Evolutionary conservation across 73 alveolate genomes (phyloP), one percentile per base, ranked within the genome.

Genomic region (Symbiodinium natans): DNA sequence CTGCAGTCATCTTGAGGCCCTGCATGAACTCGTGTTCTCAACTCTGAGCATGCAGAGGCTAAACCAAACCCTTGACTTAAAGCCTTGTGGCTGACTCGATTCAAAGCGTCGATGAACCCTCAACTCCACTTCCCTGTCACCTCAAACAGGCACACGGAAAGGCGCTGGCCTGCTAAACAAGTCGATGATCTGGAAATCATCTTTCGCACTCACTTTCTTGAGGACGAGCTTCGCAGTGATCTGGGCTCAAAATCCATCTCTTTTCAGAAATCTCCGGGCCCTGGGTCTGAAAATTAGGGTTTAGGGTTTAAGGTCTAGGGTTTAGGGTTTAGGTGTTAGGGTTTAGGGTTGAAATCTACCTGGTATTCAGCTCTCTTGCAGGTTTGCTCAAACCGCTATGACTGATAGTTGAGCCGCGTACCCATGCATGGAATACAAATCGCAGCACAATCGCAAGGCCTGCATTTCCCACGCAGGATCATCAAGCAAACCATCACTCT

Each of bases 131-230:
- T n/a, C n/a, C n/a, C n/a, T n/a, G n/a, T n/a, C n/a, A n/a, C n/a
- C n/a, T n/a, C n/a, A n/a, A n/a, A n/a, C n/a, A n/a, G n/a, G n/a
- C n/a, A n/a, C n/a, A n/a, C n/a, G n/a, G n/a, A n/a, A n/a, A n/a
- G n/a, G n/a, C n/a, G n/a, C n/a, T n/a, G 38, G 31, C 96, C 96
- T 90, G 86, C 88, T 41, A 48, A 56, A 90, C 71, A 90, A 59
- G 63, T 90, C 96, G 39, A 90, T 90, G 75, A 90, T 82, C 52
- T 90, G 96, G 34, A 90, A 90, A 74, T 90, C 52, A 71, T 90
- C 10, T 6, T 40, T 52, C 1, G 29, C 2, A 48, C 75, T 63
- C 33, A 90, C 96, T 41, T 90, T 90, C 87, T 71, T 63, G 54
- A 90, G 40, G 52, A 9, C n/a, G 75, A 90, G 87, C 87, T 52